Conservation (phyloP, 441 rosid genomes). For the Gossypium trilobum region DNA sequence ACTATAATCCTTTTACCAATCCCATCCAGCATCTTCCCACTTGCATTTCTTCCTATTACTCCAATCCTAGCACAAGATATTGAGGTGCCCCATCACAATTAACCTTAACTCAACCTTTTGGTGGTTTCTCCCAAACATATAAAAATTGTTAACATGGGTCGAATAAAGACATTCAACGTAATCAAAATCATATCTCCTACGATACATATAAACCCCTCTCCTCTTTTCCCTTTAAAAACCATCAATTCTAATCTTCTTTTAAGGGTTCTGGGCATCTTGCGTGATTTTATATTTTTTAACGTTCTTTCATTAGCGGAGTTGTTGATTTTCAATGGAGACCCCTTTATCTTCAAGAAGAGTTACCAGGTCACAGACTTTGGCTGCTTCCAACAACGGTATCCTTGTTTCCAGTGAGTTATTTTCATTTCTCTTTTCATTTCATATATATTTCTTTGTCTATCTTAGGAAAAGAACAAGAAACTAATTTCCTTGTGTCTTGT, state of each 20-base stretch:
- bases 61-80: no score
- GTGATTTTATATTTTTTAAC: no score
- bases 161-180: not conserved
- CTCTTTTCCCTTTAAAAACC: not conserved
- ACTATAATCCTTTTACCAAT: no score
- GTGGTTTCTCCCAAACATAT: no score
- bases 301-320: not conserved
- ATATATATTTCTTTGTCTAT: no score
- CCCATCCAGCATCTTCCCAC: no score
- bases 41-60: no score
- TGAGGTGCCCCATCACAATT: no score
- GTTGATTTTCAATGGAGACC: conserved; percentile 35
- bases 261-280: no score
- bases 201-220: not conserved
- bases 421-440: not conserved
- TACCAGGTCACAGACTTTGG: conserved; percentile 32
- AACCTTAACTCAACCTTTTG: no score
- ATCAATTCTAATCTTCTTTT: not conserved
- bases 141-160: no score
- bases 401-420: conserved; percentile 38
- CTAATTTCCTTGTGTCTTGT: not conserved
- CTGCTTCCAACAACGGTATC: conserved; percentile 20
- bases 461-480: not conserved
- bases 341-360: conserved; percentile 34
- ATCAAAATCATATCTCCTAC: not conserved